Base-by-base conservation (phyloP, 495 filamentous ascomycete species). In the Tuber brumale region DNA sequence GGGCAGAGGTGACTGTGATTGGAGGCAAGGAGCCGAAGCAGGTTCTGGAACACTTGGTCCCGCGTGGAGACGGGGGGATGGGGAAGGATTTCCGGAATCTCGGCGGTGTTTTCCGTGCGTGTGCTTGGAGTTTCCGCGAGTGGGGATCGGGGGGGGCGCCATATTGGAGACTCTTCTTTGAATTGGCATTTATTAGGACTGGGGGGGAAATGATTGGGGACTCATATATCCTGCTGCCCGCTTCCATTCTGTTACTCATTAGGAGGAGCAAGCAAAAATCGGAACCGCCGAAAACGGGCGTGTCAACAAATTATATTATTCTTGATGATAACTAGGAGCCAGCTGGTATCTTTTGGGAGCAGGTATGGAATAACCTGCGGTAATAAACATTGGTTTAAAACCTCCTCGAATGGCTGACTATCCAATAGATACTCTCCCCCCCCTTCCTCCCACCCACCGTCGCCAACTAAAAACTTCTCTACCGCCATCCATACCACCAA, bases 1-100 rank as follows among this genome's bases (percentile, higher is more conserved):
- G 86, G 76, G 14, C 77, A 82, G 51, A 93, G 86, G 8, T 91
- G 88, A 3, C 91, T 92, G 75, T 88, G 76, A 94, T 94, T 57
- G 92, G 92, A 18, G 94, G 89, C 23, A 91, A 89, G 57, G 91
- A 87, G 71, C 92, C 92, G 80, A 94, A 93, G 19, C 92, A 93
- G 88, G 93, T 94, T 76, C 92, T 88, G 46, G 92, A 93, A 37
- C 89, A 86, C 70, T 92, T 86, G 48, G 91, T 86, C 73, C 90
- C 89, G 83, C 88, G 89, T 84, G 9, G 7, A 42, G 6, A 42
- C 5, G 2, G 41, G 9, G 87, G 3, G 91, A 93, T 10, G 37
- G 83, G 94, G 85, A 75, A 88, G 88, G 86, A 93, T 92, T 39
- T 39, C 91, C 35, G 91, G 92, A 71, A 94, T 87, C 84, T 94